These are phyloP conservation scores for Pyropia yezoensis DNA, from an alignment of 23 red algal species.

Conservation along the genomic window DNA sequence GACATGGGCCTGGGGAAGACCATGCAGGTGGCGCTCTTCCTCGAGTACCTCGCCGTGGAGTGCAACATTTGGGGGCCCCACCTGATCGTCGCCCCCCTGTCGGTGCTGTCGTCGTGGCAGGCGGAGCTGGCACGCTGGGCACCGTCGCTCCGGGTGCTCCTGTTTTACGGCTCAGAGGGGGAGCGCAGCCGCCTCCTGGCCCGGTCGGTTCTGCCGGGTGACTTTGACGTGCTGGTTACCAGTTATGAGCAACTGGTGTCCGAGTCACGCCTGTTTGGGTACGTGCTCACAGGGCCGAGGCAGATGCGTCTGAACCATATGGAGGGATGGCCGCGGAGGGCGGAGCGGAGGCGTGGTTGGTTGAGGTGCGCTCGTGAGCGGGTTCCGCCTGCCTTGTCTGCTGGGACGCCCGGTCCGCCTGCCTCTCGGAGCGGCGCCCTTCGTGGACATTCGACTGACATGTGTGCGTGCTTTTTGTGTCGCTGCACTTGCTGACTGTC, in stretches of 20 bases:
- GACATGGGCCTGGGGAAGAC: conserved; percentile 34
- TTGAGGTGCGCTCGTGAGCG: no score
- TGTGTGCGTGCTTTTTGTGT: no score
- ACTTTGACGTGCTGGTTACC: conserved; percentile 28
- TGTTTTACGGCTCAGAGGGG: conserved; percentile 1
- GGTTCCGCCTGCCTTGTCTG: no score
- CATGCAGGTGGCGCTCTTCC: conserved; percentile 13
- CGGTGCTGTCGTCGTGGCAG: conserved; percentile 30
- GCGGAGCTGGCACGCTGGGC: conserved; percentile 22
- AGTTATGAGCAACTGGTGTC: conserved; percentile 16
- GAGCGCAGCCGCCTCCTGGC: neutral
- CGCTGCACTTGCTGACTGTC: no score
- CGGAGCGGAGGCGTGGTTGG: no score
- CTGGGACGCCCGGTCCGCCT: no score
- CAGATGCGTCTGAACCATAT: no score
- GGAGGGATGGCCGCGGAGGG: no score
- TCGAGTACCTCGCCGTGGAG: conserved; percentile 11
- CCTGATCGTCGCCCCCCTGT: conserved; percentile 45
- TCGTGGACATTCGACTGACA: no score
- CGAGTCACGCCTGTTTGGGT: conserved; percentile 1
- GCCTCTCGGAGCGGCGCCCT: no score
- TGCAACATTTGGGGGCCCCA: no score
- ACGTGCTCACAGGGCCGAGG: no score
- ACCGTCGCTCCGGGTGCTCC: conserved; percentile 14
- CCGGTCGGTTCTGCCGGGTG: conserved; percentile 2